Percentiles rank a stretch among this genome's conserved stretches.
Evolutionary conservation across 1,284 basidiomycete species (phyloP).

Genomic region (Bjerkandera adusta): DNA sequence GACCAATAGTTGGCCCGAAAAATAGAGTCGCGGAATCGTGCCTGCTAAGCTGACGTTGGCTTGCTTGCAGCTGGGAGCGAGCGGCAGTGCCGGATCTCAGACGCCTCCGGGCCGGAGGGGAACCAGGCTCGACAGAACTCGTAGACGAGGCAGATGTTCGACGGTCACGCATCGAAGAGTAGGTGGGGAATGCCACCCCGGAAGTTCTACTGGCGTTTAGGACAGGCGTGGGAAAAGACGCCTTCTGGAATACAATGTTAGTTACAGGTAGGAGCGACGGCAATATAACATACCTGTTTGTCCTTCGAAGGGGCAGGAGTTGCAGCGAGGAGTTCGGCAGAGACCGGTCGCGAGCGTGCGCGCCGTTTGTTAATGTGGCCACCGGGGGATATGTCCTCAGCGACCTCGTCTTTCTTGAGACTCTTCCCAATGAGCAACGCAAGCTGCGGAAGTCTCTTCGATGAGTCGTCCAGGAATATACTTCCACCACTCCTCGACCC

Average conservation of each 20-base stretch:
- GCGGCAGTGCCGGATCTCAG: constrained; percentile 20
- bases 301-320: constrained; percentile 30
- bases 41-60: constrained; percentile 36
- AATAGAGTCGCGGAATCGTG: constrained; percentile 64
- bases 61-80: constrained; percentile 28
- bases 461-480: constrained; percentile 24
- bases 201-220: constrained; percentile 22
- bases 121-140: constrained; percentile 27
- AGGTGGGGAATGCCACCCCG: constrained; percentile 27
- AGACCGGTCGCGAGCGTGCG: constrained; percentile 65
- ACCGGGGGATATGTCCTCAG: constrained; percentile 66
- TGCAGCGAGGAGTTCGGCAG: constrained; percentile 53
- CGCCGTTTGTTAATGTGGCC: constrained; percentile 72
- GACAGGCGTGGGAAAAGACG: constrained; percentile 18
- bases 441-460: constrained; percentile 18
- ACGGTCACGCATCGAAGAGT: constrained; percentile 24
- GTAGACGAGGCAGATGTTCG: constrained; percentile 24
- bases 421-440: constrained; percentile 19
- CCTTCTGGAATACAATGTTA: constrained; percentile 7
- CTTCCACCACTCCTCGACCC: constrained; percentile 20
- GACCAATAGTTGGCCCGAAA: constrained; percentile 62
- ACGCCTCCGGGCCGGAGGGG: constrained; percentile 26
- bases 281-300: constrained; percentile 12
- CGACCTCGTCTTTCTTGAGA: constrained; percentile 44
- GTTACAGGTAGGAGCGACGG: background rate